Percentiles rank a stretch among this genome's conserved stretches.
phyloP scores from a whole-genome alignment of 2,329 filamentous ascomycete species.

The Colletotrichum truncatum region DNA sequence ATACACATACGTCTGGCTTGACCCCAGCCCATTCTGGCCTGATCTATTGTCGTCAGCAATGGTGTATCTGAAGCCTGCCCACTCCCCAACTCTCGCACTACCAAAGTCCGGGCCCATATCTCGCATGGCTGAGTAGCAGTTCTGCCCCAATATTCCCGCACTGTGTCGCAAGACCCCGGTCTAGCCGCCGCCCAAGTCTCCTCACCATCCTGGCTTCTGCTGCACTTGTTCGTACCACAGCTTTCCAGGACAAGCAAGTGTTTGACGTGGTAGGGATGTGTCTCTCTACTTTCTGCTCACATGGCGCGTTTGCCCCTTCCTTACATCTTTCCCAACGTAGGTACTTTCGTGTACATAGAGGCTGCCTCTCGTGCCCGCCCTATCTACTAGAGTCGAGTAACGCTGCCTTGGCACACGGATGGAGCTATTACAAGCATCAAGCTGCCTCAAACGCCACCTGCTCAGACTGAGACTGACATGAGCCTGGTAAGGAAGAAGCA shows the following conservation, averaged over 20 bases:
- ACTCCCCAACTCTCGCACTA: neutral
- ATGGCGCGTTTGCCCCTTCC: neutral
- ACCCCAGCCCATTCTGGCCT: neutral
- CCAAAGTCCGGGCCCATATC: neutral
- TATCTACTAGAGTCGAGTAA: neutral
- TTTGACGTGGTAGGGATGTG: slow-evolving; percentile 2
- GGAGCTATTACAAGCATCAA: slow-evolving; percentile 1
- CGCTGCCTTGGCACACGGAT: neutral
- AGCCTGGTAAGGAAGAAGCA: neutral
- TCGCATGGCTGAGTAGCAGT: neutral
- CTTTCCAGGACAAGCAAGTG: neutral
- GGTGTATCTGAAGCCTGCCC: slow-evolving; percentile 3
- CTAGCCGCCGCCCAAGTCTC: slow-evolving; percentile 8
- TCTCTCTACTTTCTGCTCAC: neutral
- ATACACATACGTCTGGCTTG: neutral
- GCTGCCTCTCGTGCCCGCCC: neutral
- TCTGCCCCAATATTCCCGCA: slow-evolving; percentile 2
- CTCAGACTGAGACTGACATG: neutral
- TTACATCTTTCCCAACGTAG: neutral
- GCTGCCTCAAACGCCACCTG: slow-evolving; percentile 2
- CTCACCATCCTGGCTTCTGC: neutral
- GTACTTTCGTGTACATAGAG: slow-evolving; percentile 1
- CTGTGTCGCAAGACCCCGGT: slow-evolving; percentile 21
- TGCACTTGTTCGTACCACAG: slow-evolving; percentile 8
- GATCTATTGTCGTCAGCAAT: neutral